A percentile compares a stretch with the other conserved stretches of the same genome.
phyloP scores from a whole-genome alignment of 2,329 filamentous ascomycete species.

The Monilinia fructigena region DNA sequence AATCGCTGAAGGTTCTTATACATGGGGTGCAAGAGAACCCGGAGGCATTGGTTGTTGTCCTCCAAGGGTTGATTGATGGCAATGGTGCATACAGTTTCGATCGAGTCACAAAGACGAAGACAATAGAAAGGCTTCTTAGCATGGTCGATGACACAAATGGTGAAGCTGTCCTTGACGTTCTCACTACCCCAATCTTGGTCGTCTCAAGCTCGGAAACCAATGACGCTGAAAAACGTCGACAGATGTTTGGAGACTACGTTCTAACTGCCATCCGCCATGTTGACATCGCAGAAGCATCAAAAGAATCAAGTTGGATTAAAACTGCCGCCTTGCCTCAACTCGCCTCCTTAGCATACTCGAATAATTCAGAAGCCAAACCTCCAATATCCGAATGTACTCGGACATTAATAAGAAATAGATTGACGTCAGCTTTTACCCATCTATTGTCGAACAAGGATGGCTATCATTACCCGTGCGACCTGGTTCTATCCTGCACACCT shows the following conservation, averaged over 20 bases:
- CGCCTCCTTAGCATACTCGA: conserved; percentile 55
- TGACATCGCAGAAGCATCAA: conserved; percentile 31
- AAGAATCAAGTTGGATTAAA: conserved; percentile 32
- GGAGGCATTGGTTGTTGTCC: conserved; percentile 56
- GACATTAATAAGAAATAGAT: conserved; percentile 54
- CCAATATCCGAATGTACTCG: conserved; percentile 53
- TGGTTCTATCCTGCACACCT: conserved; percentile 33
- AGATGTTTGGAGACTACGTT: conserved; percentile 39
- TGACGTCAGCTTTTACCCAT: conserved; percentile 58
- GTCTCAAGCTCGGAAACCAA: conserved; percentile 37
- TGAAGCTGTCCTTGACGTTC: conserved; percentile 47
- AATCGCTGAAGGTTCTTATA: conserved; percentile 71
- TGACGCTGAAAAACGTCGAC: conserved; percentile 38
- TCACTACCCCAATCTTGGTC: conserved; percentile 47
- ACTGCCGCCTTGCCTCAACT: conserved; percentile 41
- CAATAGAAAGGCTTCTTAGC: conserved; percentile 59
- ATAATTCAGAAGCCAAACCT: conserved; percentile 44
- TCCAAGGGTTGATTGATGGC: conserved; percentile 67
- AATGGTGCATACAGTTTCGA: conserved; percentile 79
- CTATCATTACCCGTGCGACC: conserved; percentile 45
- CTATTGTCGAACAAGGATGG: conserved; percentile 55
- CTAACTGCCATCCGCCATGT: conserved; percentile 37
- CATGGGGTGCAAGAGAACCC: conserved; percentile 61
- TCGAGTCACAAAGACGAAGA: conserved; percentile 80
- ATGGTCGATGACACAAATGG: conserved; percentile 35